Evolutionary conservation across 441 rosid genomes (phyloP).

Genomic region (Jatropha podagrica): DNA sequence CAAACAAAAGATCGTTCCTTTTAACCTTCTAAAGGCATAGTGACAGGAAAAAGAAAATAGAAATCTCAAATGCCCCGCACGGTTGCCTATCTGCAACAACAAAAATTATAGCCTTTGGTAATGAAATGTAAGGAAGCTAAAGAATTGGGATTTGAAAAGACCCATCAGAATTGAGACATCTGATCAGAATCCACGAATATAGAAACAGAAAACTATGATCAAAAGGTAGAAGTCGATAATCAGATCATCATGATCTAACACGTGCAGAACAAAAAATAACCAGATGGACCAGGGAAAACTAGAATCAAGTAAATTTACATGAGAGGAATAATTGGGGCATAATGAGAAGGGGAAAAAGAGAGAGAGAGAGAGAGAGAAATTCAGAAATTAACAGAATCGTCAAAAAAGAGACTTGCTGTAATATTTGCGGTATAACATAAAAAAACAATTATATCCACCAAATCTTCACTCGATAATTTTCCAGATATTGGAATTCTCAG

Average conservation of each 20-base stretch:
- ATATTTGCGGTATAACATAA: neutral
- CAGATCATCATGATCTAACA: constrained; percentile 31
- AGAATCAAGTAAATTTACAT: constrained; percentile 3
- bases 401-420: constrained; percentile 4
- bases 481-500: neutral
- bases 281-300: constrained; percentile 2
- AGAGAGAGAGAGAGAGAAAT: neutral
- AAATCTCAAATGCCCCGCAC: neutral
- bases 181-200: constrained; percentile 14
- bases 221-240: constrained; percentile 10
- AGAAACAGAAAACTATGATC: neutral
- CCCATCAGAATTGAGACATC: constrained; percentile 15
- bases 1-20: constrained; percentile 7
- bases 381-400: neutral
- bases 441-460: neutral
- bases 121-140: constrained; percentile 11
- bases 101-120: constrained; percentile 13
- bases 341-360: too few species aligned
- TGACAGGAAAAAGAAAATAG: neutral
- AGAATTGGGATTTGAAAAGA: constrained; percentile 1
- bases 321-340: neutral
- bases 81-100: constrained; percentile 7
- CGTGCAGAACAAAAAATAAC: constrained; percentile 6
- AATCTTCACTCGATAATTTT: neutral
- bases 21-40: neutral